Conservation (phyloP, 176 grass and related monocot species). For the Carex pumila region DNA sequence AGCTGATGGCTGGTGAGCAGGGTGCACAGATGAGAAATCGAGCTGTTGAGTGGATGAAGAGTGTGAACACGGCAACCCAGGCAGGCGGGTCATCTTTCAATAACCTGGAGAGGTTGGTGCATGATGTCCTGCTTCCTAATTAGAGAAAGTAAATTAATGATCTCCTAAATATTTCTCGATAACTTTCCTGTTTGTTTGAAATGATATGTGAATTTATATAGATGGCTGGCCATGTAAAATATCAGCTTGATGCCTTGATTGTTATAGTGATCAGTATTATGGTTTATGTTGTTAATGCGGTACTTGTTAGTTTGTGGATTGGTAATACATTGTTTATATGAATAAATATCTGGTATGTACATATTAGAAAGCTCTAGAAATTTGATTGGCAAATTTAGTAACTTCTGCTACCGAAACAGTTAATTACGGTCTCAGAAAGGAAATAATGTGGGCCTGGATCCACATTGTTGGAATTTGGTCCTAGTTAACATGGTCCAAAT, state of each 20-base stretch:
- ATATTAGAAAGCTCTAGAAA: too few species aligned
- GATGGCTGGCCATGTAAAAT: neutral
- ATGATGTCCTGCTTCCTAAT: conserved; percentile 6
- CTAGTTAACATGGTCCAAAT: too few species aligned
- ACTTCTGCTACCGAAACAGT: neutral
- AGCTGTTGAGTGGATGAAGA: conserved; percentile 36
- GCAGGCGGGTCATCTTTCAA: conserved; percentile 20
- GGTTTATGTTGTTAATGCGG: neutral
- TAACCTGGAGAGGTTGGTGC: conserved; percentile 9
- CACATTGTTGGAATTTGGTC: neutral
- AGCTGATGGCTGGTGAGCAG: conserved; percentile 39
- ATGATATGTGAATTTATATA: neutral
- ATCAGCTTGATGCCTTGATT: neutral
- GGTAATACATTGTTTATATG: neutral
- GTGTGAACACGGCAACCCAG: conserved; percentile 18
- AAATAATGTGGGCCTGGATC: neutral
- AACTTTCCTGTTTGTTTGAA: neutral
- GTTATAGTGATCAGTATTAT: neutral
- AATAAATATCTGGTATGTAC: neutral
- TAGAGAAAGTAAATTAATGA: neutral
- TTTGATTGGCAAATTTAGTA: neutral
- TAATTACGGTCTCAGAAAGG: too few species aligned
- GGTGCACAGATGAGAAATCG: conserved; percentile 36
- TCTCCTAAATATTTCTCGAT: neutral
- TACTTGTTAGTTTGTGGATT: neutral